These are phyloP conservation scores for Inga oerstediana DNA, from an alignment of 306 rosid genomes.

Conservation along the genomic window DNA sequence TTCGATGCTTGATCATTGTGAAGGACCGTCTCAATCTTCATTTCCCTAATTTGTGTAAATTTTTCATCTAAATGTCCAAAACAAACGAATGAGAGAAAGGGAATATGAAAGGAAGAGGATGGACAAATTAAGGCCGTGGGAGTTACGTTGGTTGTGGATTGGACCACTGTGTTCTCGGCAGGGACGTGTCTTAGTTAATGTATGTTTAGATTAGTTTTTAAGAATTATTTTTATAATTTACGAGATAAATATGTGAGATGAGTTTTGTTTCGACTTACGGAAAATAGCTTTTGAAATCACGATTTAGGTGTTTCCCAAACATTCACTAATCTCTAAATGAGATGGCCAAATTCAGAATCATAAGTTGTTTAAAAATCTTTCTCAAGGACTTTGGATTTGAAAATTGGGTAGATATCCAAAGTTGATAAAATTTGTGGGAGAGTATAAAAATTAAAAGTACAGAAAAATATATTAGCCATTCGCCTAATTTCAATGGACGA, in stretches of 20 bases:
- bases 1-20: neutral
- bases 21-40: neutral
- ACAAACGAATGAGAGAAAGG: neutral
- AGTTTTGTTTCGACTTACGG: too few species aligned
- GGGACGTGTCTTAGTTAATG: constrained; percentile 1
- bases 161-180: constrained; percentile 37
- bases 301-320: too few species aligned
- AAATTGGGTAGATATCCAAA: too few species aligned
- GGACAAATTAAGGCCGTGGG: constrained; percentile 16
- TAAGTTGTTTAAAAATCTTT: neutral
- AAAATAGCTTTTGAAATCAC: too few species aligned
- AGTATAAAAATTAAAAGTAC: neutral
- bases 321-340: constrained; percentile 14
- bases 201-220: too few species aligned
- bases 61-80: neutral
- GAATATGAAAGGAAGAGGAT: neutral
- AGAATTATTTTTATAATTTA: too few species aligned
- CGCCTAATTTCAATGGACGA: neutral
- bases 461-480: neutral
- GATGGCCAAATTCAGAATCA: constrained; percentile 23
- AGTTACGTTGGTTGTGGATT: constrained; percentile 30
- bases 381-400: too few species aligned
- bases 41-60: constrained; percentile 17
- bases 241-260: too few species aligned
- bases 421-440: neutral